A percentile compares a stretch with the other conserved stretches of the same genome.
phyloP scores from a whole-genome alignment of 345 rosid genomes.

The Salix brachista region DNA sequence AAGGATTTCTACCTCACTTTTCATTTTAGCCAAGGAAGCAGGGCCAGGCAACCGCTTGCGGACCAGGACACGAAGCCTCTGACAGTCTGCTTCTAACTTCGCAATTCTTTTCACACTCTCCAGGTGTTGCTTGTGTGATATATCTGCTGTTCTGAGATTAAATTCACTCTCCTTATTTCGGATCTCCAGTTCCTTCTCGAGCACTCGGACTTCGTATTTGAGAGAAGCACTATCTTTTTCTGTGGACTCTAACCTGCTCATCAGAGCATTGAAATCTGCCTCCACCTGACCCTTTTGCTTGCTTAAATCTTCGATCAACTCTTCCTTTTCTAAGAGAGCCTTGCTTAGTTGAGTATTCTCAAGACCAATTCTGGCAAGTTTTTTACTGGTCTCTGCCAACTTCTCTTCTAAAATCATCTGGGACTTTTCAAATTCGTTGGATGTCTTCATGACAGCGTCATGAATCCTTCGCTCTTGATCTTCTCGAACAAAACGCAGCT shows the following conservation, averaged over 20 bases:
- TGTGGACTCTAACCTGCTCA: slow-evolving; percentile 54
- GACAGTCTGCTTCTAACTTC: slow-evolving; percentile 88
- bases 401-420: slow-evolving; percentile 43
- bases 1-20: slow-evolving; percentile 68
- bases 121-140: slow-evolving; percentile 70
- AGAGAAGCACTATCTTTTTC: slow-evolving; percentile 72
- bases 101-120: slow-evolving; percentile 82
- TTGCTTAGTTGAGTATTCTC: slow-evolving; percentile 58
- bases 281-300: slow-evolving; percentile 52
- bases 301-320: slow-evolving; percentile 50
- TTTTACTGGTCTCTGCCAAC: slow-evolving; percentile 44
- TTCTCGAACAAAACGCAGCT: slow-evolving; percentile 67
- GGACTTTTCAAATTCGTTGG: slow-evolving; percentile 53
- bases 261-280: slow-evolving; percentile 48
- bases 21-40: slow-evolving; percentile 74
- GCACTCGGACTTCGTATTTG: slow-evolving; percentile 71
- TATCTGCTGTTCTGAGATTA: slow-evolving; percentile 59
- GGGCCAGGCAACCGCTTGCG: slow-evolving; percentile 86
- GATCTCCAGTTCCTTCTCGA: slow-evolving; percentile 91
- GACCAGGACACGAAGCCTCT: slow-evolving; percentile 70
- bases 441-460: slow-evolving; percentile 63
- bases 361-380: slow-evolving; percentile 45
- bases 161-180: slow-evolving; percentile 90
- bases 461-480: slow-evolving; percentile 81
- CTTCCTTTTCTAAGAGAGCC: slow-evolving; percentile 58